Base-by-base conservation (phyloP, 108 stramenopile genomes). In the Parmales sp. region DNA sequence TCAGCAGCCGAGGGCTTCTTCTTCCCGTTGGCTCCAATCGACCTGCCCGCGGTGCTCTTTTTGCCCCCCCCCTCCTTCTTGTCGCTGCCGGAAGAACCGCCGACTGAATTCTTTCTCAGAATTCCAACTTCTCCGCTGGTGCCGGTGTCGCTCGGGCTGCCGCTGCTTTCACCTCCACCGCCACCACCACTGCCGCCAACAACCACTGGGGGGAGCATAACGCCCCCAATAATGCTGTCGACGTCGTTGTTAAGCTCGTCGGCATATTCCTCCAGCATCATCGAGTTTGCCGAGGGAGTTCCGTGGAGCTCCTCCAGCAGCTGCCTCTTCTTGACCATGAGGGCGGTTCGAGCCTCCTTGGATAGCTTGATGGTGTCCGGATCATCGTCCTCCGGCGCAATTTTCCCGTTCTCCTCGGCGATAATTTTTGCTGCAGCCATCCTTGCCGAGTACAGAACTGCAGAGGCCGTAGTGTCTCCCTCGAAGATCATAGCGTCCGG, bases 281-380 rank as follows among this genome's bases (percentile, higher is more conserved):
- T 4, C 5, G 26, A 19, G 7, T 20, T n/a, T n/a, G n/a, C n/a
- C n/a, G n/a, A n/a, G n/a, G n/a, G n/a, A n/a, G n/a, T n/a, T n/a
- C n/a, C n/a, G n/a, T n/a, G n/a, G n/a, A n/a, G n/a, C 31, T 60
- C 29, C 2, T 60, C 26, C 54, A 48, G 19, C 22, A 11, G 46
- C 4, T 60, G 29, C 20, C 31, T 11, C 28, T 34, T 60, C 54
- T 60, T 60, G 31, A 20, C 7, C 5, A 60, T 28, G 7, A 60
- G 4, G 16, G 54, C 54, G 28, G 20, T 60, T 29, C 36, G 29
- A 4, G 54, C 54, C 54, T 60, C 54, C 29, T 60, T 28, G 54
- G 31, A 34, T 2, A 60, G 54, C 54, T 60, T 60, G 54, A 60
- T 60, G 54, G 54, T 60, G 36, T 60, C 54, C 8, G 54, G 54